Conservation (phyloP, 2,329 filamentous ascomycete genomes). For the Colletotrichum lini region DNA sequence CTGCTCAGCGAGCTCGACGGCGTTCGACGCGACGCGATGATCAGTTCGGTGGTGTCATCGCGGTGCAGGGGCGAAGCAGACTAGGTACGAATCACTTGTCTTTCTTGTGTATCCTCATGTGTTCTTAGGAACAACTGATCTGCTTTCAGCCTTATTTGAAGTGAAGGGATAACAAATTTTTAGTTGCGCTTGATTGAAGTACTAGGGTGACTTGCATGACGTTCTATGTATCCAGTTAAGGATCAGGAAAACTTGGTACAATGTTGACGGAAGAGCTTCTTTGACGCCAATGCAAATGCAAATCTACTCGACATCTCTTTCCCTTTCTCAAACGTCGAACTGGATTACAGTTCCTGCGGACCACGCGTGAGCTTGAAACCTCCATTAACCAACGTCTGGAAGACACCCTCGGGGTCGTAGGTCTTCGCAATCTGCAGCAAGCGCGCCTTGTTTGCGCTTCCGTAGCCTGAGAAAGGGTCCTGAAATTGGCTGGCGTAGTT, state of each 20-base stretch:
- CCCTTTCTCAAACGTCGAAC: neutral
- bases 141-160: too few species aligned
- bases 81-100: too few species aligned
- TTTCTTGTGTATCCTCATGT: too few species aligned
- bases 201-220: too few species aligned
- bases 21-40: neutral
- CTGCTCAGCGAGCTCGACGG: neutral
- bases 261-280: too few species aligned
- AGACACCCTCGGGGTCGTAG: constrained; percentile 56
- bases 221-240: too few species aligned
- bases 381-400: constrained; percentile 54
- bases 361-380: constrained; percentile 54
- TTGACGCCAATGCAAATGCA: constrained; percentile 40
- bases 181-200: too few species aligned
- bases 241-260: too few species aligned
- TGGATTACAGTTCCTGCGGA: neutral
- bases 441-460: constrained; percentile 53
- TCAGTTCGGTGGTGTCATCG: constrained; percentile 4
- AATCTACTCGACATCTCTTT: constrained; percentile 14
- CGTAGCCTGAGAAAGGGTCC: constrained; percentile 58
- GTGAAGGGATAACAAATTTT: too few species aligned
- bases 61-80: neutral
- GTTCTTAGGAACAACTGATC: too few species aligned
- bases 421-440: constrained; percentile 51
- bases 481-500: constrained; percentile 60